phyloP scores from a whole-genome alignment of 805 yeast species.

The Wickerhamiella australiensis region DNA sequence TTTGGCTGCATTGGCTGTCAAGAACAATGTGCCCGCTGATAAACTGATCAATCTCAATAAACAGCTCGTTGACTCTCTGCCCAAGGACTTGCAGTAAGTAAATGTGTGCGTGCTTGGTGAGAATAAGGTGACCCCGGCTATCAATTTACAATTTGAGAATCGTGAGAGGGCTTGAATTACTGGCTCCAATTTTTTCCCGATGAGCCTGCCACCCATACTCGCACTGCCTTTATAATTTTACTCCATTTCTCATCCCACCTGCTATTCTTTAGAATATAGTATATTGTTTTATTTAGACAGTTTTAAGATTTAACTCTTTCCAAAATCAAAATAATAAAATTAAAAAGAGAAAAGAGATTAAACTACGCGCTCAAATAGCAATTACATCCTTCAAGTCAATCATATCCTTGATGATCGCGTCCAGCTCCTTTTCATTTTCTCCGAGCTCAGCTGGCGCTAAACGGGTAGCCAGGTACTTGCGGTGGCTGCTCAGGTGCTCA shows the following conservation, averaged over 20 bases:
- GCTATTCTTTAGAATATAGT: not conserved
- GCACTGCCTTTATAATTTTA: too few species aligned
- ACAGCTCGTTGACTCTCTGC: constrained; percentile 14
- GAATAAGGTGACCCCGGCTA: too few species aligned
- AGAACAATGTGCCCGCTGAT: constrained; percentile 16
- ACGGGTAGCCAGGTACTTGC: constrained; percentile 58
- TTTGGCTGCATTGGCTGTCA: constrained; percentile 12
- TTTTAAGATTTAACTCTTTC: too few species aligned
- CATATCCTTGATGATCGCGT: constrained; percentile 46
- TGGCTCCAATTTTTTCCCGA: too few species aligned
- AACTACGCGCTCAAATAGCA: not conserved
- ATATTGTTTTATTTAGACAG: not conserved
- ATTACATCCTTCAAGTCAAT: constrained; percentile 26
- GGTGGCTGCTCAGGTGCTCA: constrained; percentile 70
- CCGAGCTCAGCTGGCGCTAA: constrained; percentile 39
- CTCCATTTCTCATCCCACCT: too few species aligned
- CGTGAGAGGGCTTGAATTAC: too few species aligned
- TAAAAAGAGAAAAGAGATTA: not conserved
- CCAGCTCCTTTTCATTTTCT: constrained; percentile 40
- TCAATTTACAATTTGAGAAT: too few species aligned
- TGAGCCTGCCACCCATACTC: too few species aligned
- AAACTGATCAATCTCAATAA: constrained; percentile 14
- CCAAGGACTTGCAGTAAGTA: constrained; percentile 8
- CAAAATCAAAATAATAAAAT: too few species aligned
- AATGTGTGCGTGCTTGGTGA: not conserved